These are phyloP conservation scores for Hymenotorrendiella dingleyae DNA, from an alignment of 2,329 filamentous ascomycete species.

Conservation along the genomic window DNA sequence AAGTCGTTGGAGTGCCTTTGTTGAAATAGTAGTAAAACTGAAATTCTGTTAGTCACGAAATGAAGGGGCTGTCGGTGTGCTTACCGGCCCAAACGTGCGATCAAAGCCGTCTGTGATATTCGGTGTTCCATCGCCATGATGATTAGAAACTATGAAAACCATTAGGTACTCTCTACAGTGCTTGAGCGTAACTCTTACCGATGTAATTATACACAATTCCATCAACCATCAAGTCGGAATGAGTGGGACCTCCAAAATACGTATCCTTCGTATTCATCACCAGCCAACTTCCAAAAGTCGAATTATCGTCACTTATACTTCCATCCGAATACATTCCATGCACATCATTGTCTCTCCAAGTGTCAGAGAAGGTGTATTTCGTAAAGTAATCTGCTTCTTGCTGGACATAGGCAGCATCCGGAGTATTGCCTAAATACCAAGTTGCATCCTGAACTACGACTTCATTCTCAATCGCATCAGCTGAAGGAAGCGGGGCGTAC, in stretches of 20 bases:
- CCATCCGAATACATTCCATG: constrained; percentile 52
- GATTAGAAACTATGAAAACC: constrained; percentile 45
- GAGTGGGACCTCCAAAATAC: constrained; percentile 55
- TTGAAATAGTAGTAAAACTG: constrained; percentile 58
- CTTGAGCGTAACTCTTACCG: constrained; percentile 16
- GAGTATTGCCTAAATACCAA: constrained; percentile 51
- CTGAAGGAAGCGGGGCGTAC: constrained; percentile 46
- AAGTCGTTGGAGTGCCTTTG: constrained; percentile 40
- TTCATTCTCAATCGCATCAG: constrained; percentile 36
- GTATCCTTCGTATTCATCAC: constrained; percentile 60
- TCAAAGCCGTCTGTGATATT: constrained; percentile 61
- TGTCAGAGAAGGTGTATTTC: constrained; percentile 57
- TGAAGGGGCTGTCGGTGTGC: background rate
- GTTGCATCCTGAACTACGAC: constrained; percentile 58
- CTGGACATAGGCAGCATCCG: constrained; percentile 48
- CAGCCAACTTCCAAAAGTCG: constrained; percentile 54
- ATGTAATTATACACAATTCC: constrained; percentile 63
- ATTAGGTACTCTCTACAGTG: background rate
- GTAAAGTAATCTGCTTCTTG: constrained; percentile 57
- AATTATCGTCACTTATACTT: constrained; percentile 42
- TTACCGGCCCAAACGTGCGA: constrained; percentile 53
- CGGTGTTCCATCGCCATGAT: constrained; percentile 56
- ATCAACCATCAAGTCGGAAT: constrained; percentile 58
- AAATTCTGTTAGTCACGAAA: background rate
- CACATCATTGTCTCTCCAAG: constrained; percentile 51